phyloP scores from a whole-genome alignment of 2,329 filamentous ascomycete genomes.

The Aureobasidium subglaciale region DNA sequence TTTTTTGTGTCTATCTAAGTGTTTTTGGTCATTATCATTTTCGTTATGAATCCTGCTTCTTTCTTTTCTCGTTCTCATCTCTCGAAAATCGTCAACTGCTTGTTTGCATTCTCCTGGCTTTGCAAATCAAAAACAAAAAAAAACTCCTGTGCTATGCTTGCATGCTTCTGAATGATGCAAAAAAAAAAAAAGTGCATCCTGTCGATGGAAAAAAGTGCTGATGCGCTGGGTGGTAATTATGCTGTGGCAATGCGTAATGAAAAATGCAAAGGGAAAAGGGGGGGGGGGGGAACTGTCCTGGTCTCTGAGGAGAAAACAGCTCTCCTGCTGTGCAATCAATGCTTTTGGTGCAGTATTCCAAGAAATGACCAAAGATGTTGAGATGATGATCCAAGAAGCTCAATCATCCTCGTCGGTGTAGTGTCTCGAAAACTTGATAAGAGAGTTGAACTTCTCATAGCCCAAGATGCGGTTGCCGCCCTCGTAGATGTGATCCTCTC shows the following conservation, averaged over 20 bases:
- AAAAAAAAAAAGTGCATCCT: neutral
- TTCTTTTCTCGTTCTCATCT: neutral
- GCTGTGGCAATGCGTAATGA: neutral
- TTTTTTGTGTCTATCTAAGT: slow-evolving; percentile 6
- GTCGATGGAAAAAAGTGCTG: neutral
- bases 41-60: neutral
- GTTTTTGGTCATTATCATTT: slow-evolving; percentile 1
- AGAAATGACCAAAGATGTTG: neutral
- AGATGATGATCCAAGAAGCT: neutral
- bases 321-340: too few relatives aligned
- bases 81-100: too few relatives aligned
- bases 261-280: neutral
- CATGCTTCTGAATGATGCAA: neutral
- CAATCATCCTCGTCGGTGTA: slow-evolving; percentile 25
- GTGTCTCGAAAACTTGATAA: slow-evolving; percentile 28
- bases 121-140: neutral
- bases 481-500: slow-evolving; percentile 17
- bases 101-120: too few relatives aligned
- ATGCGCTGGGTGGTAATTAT: neutral
- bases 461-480: slow-evolving; percentile 24
- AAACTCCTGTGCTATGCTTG: neutral
- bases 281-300: too few relatives aligned
- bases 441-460: slow-evolving; percentile 27
- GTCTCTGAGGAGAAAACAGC: too few relatives aligned
- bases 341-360: too few relatives aligned